Evolutionary conservation across 495 filamentous ascomycete genomes (phyloP).

Genomic region (Choiromyces venosus): DNA sequence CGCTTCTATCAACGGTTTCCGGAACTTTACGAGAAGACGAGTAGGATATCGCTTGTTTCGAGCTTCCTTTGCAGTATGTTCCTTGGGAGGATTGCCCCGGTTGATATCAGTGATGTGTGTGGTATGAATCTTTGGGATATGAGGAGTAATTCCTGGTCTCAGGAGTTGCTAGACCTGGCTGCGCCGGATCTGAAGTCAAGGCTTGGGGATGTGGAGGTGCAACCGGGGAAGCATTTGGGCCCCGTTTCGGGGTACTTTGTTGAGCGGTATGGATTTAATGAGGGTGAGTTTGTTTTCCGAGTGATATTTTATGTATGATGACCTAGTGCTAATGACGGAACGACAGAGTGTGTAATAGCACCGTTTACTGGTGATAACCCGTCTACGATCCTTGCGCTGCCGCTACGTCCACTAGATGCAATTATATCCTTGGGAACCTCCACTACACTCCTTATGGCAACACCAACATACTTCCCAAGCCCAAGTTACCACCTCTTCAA

Average conservation of each 20-base stretch:
- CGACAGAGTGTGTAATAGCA: conserved; percentile 61
- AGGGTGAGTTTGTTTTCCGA: conserved; percentile 21
- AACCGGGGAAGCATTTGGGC: conserved; percentile 75
- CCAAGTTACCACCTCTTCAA: conserved; percentile 86
- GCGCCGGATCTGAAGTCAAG: conserved; percentile 71
- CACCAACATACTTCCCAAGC: conserved; percentile 79
- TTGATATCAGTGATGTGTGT: conserved; percentile 91
- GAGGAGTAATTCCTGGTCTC: conserved; percentile 62
- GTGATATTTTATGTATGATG: conserved; percentile 22
- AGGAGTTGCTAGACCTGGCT: conserved; percentile 67
- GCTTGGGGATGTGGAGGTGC: conserved; percentile 70
- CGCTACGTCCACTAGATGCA: conserved; percentile 76
- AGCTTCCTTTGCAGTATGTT: conserved; percentile 92
- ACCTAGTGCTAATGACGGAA: conserved; percentile 9
- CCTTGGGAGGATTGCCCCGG: conserved; percentile 74
- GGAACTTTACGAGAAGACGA: conserved; percentile 69
- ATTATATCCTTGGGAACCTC: conserved; percentile 93
- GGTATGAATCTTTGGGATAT: conserved; percentile 98
- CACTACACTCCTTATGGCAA: conserved; percentile 95
- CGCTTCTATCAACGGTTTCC: conserved; percentile 75
- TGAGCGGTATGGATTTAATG: conserved; percentile 67
- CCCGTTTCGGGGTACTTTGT: conserved; percentile 69
- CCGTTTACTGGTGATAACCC: conserved; percentile 96
- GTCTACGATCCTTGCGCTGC: conserved; percentile 84
- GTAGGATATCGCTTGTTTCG: conserved; percentile 85